Base-by-base conservation (phyloP, 2,329 filamentous ascomycete genomes). In the Lachnellula hyalina region DNA sequence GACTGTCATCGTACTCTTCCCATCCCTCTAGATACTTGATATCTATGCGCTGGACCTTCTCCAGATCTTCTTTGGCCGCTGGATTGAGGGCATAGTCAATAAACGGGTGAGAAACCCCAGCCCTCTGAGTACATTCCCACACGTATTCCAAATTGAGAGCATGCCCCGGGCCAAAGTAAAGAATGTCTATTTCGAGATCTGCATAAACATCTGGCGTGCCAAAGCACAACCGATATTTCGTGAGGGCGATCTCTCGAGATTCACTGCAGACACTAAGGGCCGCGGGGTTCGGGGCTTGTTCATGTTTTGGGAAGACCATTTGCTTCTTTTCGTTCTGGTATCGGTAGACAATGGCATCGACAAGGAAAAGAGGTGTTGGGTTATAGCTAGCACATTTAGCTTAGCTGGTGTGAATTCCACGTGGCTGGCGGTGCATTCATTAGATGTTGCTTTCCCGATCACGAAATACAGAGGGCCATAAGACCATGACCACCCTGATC, bases 131-230 rank as follows among this genome's bases (percentile, higher is more conserved):
- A 15, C 38, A 41, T 17, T 41, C 38, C 38, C 38, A 41, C 15
- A 41, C 7, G 3, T 19, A 5, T 6, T 41, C 38, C 38, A 17
- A 17, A 6, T 8, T 1, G 17, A 41, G 38, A 11, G 15, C 7
- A 19, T 41, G 17, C 38, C 38, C 11, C 5, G 15, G 38, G 15
- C 38, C 32, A 7, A 52, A 46, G 12, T 46, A 52, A 6, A 52
- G 34, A 6, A 52, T 32, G 12, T 52, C 50, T 17, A 45, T 35
- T n/a, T 45, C 42, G 12, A 52, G 34, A 21, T 47, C 21, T n/a
- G 34, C 44, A 21, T 52, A 52, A n/a, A 52, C 50, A 11, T 47
- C 47, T 12, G 3, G 19, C 7, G 44, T 47, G 28, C 50, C 50
- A 17, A 52, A 52, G 28, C 42, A 34, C 21, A 52, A 40, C 12